Conservation (phyloP, 2,329 filamentous ascomycete genomes). For the Didymella keratinophila region DNA sequence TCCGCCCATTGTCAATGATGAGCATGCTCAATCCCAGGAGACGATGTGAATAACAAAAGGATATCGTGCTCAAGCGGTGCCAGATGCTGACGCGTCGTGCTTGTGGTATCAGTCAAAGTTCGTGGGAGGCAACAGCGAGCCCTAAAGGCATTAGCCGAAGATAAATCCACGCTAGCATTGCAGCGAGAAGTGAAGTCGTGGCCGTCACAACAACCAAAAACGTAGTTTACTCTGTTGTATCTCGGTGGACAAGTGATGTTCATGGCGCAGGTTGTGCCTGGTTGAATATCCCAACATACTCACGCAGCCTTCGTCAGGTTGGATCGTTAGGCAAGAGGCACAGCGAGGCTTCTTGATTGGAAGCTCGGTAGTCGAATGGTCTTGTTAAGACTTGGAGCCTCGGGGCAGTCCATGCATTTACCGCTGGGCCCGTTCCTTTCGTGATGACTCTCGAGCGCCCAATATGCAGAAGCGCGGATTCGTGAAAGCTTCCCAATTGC, state of each 20-base stretch:
- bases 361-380: neutral
- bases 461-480: neutral
- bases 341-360: neutral
- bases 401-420: neutral
- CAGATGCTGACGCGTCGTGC: neutral
- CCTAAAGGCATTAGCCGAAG: conserved; percentile 3
- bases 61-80: too few relatives aligned
- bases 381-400: neutral
- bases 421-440: neutral
- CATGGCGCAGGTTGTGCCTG: too few relatives aligned
- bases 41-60: neutral
- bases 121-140: conserved; percentile 16
- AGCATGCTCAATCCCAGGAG: neutral
- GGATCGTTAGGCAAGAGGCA: neutral
- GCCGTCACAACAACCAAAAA: neutral
- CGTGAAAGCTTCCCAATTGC: conserved; percentile 14
- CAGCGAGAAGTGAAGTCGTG: neutral
- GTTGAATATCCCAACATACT: too few relatives aligned
- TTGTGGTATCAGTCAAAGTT: neutral
- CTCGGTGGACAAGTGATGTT: too few relatives aligned
- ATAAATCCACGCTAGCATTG: conserved; percentile 10
- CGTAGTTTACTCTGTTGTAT: neutral
- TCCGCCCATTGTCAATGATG: conserved; percentile 1
- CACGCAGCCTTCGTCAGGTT: too few relatives aligned
- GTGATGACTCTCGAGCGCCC: neutral